phyloP scores from a whole-genome alignment of 176 grass and related monocot genomes.

The Tillandsia fasciculata region DNA sequence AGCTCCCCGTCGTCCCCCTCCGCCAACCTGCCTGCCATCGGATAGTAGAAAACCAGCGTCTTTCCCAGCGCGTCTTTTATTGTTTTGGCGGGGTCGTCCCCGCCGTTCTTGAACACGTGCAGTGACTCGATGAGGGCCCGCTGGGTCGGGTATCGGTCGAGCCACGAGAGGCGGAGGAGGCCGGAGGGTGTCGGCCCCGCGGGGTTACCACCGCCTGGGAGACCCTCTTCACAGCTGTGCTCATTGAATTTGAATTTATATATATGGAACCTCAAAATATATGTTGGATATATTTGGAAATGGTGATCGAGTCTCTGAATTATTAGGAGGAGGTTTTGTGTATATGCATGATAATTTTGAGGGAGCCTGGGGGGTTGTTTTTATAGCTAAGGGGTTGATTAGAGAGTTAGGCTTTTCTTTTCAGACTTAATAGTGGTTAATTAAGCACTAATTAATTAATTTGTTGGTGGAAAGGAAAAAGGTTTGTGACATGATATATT shows the following conservation, averaged over 20 bases:
- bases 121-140: slow-evolving; percentile 87
- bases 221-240: slow-evolving; percentile 7
- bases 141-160: slow-evolving; percentile 85
- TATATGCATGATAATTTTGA: no score
- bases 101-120: slow-evolving; percentile 56
- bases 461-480: no score
- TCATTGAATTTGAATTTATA: background rate
- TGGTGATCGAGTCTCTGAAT: no score
- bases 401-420: no score
- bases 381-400: no score
- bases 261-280: no score
- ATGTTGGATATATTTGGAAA: no score
- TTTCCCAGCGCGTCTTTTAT: slow-evolving; percentile 43
- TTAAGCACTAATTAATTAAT: no score
- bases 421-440: no score
- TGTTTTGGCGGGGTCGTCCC: slow-evolving; percentile 14
- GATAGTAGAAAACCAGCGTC: slow-evolving; percentile 62
- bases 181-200: slow-evolving; percentile 29
- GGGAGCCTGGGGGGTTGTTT: no score
- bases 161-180: slow-evolving; percentile 59
- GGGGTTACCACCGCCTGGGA: slow-evolving; percentile 31
- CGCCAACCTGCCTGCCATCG: slow-evolving; percentile 48
- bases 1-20: slow-evolving; percentile 43
- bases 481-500: no score
- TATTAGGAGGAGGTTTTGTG: no score